These are phyloP conservation scores for Mortierella sp. DNA, from an alignment of 371 early-diverging fungal species.

Conservation along the genomic window DNA sequence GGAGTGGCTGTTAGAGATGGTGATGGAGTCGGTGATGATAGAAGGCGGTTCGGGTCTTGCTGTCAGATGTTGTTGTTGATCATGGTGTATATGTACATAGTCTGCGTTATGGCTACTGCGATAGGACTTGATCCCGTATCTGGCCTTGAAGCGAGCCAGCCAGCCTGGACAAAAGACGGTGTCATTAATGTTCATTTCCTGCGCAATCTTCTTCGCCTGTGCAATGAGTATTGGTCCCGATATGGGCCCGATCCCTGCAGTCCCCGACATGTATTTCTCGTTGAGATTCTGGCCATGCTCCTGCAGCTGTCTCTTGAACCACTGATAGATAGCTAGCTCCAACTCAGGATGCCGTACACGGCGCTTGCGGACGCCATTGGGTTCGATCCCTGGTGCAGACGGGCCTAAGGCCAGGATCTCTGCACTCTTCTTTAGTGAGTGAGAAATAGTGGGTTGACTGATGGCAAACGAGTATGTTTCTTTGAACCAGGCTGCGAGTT, in stretches of 20 bases:
- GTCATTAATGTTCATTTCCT: slow-evolving; percentile 36
- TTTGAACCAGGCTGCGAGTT: slow-evolving; percentile 44
- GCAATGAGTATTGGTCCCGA: slow-evolving; percentile 30
- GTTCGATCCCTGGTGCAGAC: slow-evolving; percentile 16
- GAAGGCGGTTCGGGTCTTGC: neutral
- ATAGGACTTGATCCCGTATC: slow-evolving; percentile 19
- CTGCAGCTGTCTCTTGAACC: slow-evolving; percentile 27
- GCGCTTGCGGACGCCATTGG: slow-evolving; percentile 31
- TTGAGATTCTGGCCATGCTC: neutral
- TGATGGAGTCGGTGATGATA: neutral
- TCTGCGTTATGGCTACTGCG: neutral
- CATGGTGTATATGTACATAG: neutral
- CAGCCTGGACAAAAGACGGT: slow-evolving; percentile 47
- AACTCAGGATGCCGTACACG: slow-evolving; percentile 52
- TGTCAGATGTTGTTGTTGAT: neutral
- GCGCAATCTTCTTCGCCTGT: slow-evolving; percentile 36
- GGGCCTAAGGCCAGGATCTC: slow-evolving; percentile 28
- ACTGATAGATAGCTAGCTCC: slow-evolving; percentile 41
- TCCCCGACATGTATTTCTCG: neutral
- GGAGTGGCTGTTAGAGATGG: no score
- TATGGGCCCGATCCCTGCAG: slow-evolving; percentile 1
- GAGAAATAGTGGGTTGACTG: slow-evolving; percentile 45
- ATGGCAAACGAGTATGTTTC: slow-evolving; percentile 21
- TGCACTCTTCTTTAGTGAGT: slow-evolving; percentile 32
- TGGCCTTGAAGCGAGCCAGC: slow-evolving; percentile 43